Conservation (phyloP, 192 early-diverging fungal species). For the Umbelopsis isabellina region DNA sequence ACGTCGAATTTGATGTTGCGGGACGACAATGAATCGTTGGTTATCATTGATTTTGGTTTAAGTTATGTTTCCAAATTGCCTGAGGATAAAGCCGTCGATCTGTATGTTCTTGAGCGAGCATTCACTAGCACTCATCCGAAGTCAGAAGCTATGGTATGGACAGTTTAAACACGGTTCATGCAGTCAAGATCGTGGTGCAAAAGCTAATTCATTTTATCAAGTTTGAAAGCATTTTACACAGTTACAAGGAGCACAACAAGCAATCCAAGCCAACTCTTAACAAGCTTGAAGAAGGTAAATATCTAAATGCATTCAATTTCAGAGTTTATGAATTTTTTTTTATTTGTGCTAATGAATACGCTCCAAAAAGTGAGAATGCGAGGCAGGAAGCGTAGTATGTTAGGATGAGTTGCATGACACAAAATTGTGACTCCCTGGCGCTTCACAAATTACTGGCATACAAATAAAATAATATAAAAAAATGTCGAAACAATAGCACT, state of each 20-base stretch:
- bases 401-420: constrained; percentile 51
- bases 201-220: constrained; percentile 31
- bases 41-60: constrained; percentile 96
- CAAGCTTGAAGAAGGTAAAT: constrained; percentile 84
- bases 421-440: too few relatives aligned
- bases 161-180: background rate
- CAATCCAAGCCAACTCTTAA: constrained; percentile 62
- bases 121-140: constrained; percentile 93
- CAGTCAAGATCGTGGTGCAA: constrained; percentile 8
- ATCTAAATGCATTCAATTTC: background rate
- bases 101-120: constrained; percentile 97
- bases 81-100: constrained; percentile 98
- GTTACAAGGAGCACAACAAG: constrained; percentile 61
- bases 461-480: too few relatives aligned
- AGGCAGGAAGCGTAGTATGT: constrained; percentile 83
- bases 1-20: constrained; percentile 92
- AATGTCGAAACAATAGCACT: too few relatives aligned
- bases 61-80: constrained; percentile 80
- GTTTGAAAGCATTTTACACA: constrained; percentile 75
- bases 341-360: background rate
- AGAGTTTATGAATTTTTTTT: background rate
- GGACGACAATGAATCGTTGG: constrained; percentile 47
- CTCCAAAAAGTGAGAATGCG: constrained; percentile 64
- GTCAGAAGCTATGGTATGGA: constrained; percentile 71
- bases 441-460: too few relatives aligned